Percentiles rank a stretch among this genome's conserved stretches.
Conservation (phyloP, 2,329 filamentous ascomycete species). For the Xylaria sp. region DNA sequence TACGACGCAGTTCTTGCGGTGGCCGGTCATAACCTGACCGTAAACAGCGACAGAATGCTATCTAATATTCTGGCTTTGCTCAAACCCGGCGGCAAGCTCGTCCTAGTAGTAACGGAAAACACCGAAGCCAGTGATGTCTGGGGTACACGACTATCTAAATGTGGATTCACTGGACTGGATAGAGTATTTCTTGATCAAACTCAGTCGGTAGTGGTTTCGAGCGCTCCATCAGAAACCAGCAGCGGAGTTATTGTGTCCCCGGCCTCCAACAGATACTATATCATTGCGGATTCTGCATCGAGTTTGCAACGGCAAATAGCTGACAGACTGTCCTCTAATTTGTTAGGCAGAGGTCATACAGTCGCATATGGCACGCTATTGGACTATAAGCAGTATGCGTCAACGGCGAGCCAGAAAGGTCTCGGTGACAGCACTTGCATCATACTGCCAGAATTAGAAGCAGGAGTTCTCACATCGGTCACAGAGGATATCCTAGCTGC, state of each 20-base stretch:
- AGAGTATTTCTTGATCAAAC: constrained; percentile 38
- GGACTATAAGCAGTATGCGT: constrained; percentile 3
- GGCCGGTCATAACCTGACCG: too few species aligned
- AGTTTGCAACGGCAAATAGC: not conserved
- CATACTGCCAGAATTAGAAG: constrained; percentile 9
- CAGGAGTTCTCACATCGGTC: not conserved
- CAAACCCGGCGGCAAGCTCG: too few species aligned
- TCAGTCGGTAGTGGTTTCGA: not conserved
- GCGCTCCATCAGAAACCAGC: not conserved
- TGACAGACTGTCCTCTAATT: constrained; percentile 1
- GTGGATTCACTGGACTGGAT: constrained; percentile 40
- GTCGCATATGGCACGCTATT: constrained; percentile 1
- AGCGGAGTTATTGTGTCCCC: constrained; percentile 20
- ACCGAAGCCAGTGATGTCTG: too few species aligned
- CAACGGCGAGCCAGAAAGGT: not conserved
- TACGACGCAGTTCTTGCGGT: too few species aligned
- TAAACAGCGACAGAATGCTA: too few species aligned
- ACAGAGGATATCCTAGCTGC: constrained; percentile 4
- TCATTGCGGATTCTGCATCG: not conserved
- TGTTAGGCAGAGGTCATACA: not conserved
- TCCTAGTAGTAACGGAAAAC: too few species aligned
- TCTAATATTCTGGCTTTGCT: too few species aligned
- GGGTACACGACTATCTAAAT: constrained; percentile 1
- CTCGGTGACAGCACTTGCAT: constrained; percentile 5
- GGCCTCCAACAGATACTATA: not conserved